Evolutionary conservation across 2,329 filamentous ascomycete genomes (phyloP), one percentile per base, ranked within the genome.

Genomic region (Xylariaceae sp.): DNA sequence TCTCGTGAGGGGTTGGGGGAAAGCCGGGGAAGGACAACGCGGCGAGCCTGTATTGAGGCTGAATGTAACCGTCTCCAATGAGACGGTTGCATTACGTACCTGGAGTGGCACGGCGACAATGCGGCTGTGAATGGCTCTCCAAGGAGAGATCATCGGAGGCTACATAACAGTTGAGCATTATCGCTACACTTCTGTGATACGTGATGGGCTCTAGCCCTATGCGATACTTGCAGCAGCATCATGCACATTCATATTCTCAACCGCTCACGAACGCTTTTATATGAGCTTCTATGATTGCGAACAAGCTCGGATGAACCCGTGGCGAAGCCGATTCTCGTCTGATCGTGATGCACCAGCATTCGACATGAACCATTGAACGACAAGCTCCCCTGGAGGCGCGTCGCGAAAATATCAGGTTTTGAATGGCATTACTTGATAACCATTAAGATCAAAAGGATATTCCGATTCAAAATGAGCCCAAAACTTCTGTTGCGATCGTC

Each of bases 121-220:
- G 77, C 88, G 17, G 75, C 80, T 62, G 82, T 81, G 7, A 87
- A 83, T 64, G 50, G 53, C 44, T 51, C 45, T 11, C 15, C 47
- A 53, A 4, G 35, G 53, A 48, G 49, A 57, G 2, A 58, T 49
- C 23, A 49, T 59, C 35, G 48, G 49, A 15, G 42, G 58, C 15
- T 39, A 44, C 34, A 34, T 57, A 42, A 53, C 9, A 6, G 44
- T 10, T 60, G 55, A 37, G 34, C 34, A n/a, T 39, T 18, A 13
- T 30, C 49, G n/a, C 82, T 79, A 4, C 87, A 79, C 64, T 84
- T 85, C 0, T 88, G 83, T 66, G 85, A 85, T 67, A 85, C 86
- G 82, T 81, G 88, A 73, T 88, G 85, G 84, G 81, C 23, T 82
- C 69, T 88, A 88, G 75, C 85, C 86, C 69, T 88, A 86, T 88